phyloP scores from a whole-genome alignment of 805 yeast species.

The Candida maesae region DNA sequence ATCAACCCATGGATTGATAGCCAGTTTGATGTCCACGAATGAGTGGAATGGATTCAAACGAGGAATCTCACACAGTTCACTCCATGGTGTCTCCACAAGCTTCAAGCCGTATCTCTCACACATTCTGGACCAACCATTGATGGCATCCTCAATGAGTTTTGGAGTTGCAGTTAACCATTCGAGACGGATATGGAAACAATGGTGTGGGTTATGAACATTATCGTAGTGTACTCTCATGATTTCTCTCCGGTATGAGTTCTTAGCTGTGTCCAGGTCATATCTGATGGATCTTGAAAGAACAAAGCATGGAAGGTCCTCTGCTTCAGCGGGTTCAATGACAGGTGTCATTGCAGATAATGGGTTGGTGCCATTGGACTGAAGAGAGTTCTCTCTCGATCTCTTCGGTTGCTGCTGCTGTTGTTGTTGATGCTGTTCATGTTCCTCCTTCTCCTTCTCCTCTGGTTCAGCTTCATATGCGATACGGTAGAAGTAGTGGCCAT shows the following conservation, averaged over 20 bases:
- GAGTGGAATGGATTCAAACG: constrained; percentile 84
- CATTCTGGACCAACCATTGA: constrained; percentile 72
- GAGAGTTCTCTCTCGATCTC: constrained; percentile 8
- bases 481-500: constrained; percentile 86
- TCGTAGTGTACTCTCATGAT: constrained; percentile 83
- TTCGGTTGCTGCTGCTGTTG: too few species aligned
- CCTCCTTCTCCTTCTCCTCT: constrained; percentile 9
- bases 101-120: constrained; percentile 83
- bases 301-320: constrained; percentile 36
- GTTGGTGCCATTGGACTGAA: neutral
- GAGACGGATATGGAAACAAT: constrained; percentile 83
- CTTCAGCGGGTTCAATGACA: constrained; percentile 13
- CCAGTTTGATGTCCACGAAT: constrained; percentile 62
- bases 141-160: constrained; percentile 73
- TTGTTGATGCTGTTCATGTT: too few species aligned
- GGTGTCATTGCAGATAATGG: constrained; percentile 19
- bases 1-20: constrained; percentile 70
- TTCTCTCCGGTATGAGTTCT: constrained; percentile 74
- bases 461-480: constrained; percentile 10
- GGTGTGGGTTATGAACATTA: constrained; percentile 88
- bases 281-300: constrained; percentile 63
- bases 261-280: constrained; percentile 71
- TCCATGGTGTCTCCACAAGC: constrained; percentile 88
- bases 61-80: constrained; percentile 76
- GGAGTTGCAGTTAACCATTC: constrained; percentile 95